A percentile compares a stretch with the other conserved stretches of the same genome.
Conservation (phyloP, 2,329 filamentous ascomycete species). For the Ophiocordyceps camponoti-saundersi region DNA sequence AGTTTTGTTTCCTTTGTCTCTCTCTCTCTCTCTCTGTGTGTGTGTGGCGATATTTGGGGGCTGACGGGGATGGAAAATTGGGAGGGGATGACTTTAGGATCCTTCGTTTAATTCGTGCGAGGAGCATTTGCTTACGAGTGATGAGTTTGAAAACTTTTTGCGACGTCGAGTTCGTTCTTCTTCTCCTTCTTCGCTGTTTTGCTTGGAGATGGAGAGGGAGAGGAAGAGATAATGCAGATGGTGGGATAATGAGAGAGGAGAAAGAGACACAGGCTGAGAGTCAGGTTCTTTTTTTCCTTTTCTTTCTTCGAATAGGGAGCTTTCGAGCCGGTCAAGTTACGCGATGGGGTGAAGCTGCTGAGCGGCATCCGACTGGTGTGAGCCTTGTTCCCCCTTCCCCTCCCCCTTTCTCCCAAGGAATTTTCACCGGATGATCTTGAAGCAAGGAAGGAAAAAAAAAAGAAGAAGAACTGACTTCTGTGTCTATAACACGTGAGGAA, state of each 20-base stretch:
- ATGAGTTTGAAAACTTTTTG: conserved; percentile 43
- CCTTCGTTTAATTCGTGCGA: conserved; percentile 29
- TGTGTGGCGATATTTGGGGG: no score
- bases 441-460: no score
- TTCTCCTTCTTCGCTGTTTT: not conserved
- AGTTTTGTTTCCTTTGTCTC: conserved; percentile 7
- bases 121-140: conserved; percentile 30
- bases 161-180: conserved; percentile 22
- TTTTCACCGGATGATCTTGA: no score
- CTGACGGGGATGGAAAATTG: no score
- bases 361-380: conserved; percentile 38
- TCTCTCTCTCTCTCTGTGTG: no score
- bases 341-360: conserved; percentile 24
- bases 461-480: no score
- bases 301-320: conserved; percentile 23
- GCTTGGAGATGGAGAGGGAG: no score
- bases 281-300: not conserved
- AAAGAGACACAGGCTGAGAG: no score
- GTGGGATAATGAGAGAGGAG: no score
- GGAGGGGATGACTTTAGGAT: conserved; percentile 19
- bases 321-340: conserved; percentile 26
- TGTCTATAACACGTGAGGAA: not conserved
- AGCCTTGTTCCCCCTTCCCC: conserved; percentile 10
- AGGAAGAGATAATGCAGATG: no score
- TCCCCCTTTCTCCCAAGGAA: no score